A percentile compares a stretch with the other conserved stretches of the same genome.
Evolutionary conservation across 805 yeast species (phyloP).

Genomic region (Hemisphaericaspora nanyangensis): DNA sequence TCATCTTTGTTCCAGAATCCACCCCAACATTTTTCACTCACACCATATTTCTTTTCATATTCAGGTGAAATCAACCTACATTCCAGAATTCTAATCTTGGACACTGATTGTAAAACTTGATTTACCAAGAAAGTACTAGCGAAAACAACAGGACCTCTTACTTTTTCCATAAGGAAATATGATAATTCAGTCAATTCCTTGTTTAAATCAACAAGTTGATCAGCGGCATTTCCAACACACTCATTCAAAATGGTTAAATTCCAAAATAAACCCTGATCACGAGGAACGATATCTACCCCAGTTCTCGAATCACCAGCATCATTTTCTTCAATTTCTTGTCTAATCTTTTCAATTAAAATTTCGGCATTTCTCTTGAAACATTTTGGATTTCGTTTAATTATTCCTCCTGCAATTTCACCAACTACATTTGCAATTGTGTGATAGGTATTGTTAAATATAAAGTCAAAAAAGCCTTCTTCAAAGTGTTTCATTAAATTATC

Average conservation of each 20-base stretch:
- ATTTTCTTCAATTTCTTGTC: constrained; percentile 66
- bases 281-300: constrained; percentile 62
- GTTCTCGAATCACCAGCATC: constrained; percentile 77
- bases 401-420: constrained; percentile 68
- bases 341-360: constrained; percentile 48
- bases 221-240: constrained; percentile 65
- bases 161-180: constrained; percentile 38
- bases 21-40: constrained; percentile 66
- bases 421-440: constrained; percentile 62
- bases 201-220: constrained; percentile 39
- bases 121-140: constrained; percentile 61
- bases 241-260: constrained; percentile 67
- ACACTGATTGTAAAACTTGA: constrained; percentile 59
- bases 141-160: constrained; percentile 65
- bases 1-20: constrained; percentile 56
- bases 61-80: constrained; percentile 49
- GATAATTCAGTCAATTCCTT: constrained; percentile 47
- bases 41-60: constrained; percentile 32
- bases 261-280: constrained; percentile 76
- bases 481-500: constrained; percentile 49
- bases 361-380: constrained; percentile 41
- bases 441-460: constrained; percentile 55
- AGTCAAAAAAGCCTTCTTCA: constrained; percentile 48
- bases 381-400: constrained; percentile 62
- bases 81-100: constrained; percentile 58